phyloP scores from a whole-genome alignment of 2,329 filamentous ascomycete species.

The Fusarium cyanostomum region DNA sequence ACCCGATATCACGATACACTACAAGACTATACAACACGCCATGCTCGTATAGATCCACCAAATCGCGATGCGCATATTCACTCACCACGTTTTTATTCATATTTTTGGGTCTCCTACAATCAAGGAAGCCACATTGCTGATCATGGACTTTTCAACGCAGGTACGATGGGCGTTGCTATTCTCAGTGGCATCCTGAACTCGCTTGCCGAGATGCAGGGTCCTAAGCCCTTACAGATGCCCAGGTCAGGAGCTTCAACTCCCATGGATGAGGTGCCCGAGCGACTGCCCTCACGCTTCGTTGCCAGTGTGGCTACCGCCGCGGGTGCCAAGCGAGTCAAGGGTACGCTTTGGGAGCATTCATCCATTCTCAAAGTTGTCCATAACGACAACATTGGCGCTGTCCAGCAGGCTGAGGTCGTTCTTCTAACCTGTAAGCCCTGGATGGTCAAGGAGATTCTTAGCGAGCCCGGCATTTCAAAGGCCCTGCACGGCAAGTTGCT shows the following conservation, averaged over 20 bases:
- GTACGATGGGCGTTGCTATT: conserved; percentile 87
- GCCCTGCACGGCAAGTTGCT: conserved; percentile 83
- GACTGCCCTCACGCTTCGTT: conserved; percentile 79
- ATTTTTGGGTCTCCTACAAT: background rate
- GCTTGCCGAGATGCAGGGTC: conserved; percentile 63
- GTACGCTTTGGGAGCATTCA: conserved; percentile 70
- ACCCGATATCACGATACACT: background rate
- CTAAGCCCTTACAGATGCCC: conserved; percentile 55
- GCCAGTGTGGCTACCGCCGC: conserved; percentile 79
- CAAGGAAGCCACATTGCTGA: conserved; percentile 17
- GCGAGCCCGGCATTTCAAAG: conserved; percentile 72
- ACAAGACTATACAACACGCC: background rate
- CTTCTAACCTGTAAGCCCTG: conserved; percentile 85
- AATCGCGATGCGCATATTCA: background rate
- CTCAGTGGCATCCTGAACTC: conserved; percentile 81
- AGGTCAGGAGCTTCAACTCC: conserved; percentile 56
- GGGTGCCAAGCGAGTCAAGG: conserved; percentile 73
- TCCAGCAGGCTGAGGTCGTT: conserved; percentile 75
- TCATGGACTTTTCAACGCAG: conserved; percentile 52
- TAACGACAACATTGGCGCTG: conserved; percentile 76
- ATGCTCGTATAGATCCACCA: background rate
- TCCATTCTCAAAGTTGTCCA: conserved; percentile 72
- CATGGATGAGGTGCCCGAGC: conserved; percentile 59
- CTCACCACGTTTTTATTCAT: background rate
- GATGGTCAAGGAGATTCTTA: conserved; percentile 74